Evolutionary conservation across 495 filamentous ascomycete genomes (phyloP).

Genomic region (Chaetomium fimeti): DNA sequence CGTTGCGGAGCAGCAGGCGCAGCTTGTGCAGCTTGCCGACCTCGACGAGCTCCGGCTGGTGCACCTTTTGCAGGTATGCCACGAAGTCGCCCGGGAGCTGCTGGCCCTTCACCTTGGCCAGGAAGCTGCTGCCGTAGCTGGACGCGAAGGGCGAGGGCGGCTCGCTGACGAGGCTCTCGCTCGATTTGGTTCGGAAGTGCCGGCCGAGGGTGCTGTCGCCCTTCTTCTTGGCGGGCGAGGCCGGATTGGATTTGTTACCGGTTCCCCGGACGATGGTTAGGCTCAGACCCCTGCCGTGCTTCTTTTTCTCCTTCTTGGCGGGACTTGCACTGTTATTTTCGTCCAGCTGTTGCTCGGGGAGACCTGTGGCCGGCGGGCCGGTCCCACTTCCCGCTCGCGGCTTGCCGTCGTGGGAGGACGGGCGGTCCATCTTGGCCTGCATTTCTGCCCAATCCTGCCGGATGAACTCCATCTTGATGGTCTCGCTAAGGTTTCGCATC

Average conservation of each 20-base stretch:
- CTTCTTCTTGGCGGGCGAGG: constrained; percentile 51
- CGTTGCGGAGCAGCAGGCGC: constrained; percentile 83
- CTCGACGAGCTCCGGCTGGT: constrained; percentile 77
- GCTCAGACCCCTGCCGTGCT: constrained; percentile 71
- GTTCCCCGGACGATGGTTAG: constrained; percentile 66
- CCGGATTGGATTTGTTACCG: constrained; percentile 40
- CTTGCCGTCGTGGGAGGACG: constrained; percentile 31
- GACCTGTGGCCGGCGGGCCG: constrained; percentile 13
- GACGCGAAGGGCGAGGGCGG: constrained; percentile 43
- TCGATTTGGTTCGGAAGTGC: constrained; percentile 53
- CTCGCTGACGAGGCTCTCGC: constrained; percentile 50
- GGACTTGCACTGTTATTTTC: constrained; percentile 15
- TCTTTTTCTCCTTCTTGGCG: constrained; percentile 56
- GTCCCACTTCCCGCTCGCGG: constrained; percentile 8
- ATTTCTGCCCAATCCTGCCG: constrained; percentile 76
- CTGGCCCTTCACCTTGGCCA: constrained; percentile 55
- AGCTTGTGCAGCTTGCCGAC: constrained; percentile 95
- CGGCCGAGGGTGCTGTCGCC: constrained; percentile 48
- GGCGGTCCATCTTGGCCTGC: constrained; percentile 42
- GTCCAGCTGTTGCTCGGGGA: constrained; percentile 30
- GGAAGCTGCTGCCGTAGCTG: constrained; percentile 42
- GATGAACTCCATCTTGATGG: constrained; percentile 94
- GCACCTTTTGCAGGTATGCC: constrained; percentile 70
- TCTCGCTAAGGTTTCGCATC: constrained; percentile 83
- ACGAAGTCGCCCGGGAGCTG: constrained; percentile 76